A percentile compares a stretch with the other conserved stretches of the same genome.
Evolutionary conservation across 1,284 basidiomycete species (phyloP).

Genomic region (Puccinia novopanici): DNA sequence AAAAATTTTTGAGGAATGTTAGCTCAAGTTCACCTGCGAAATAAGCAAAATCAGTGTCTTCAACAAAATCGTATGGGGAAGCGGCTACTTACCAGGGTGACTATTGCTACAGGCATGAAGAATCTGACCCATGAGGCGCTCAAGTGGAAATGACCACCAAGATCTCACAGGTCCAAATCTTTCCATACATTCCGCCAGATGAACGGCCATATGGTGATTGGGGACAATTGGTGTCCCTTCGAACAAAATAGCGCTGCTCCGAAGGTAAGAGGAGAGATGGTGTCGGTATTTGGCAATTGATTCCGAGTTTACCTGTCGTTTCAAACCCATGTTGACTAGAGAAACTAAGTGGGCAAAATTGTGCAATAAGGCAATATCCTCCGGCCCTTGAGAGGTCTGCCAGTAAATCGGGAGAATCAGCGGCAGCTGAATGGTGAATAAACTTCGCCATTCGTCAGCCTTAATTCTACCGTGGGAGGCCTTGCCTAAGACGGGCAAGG

Average conservation of each 20-base stretch:
- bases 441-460: conserved; percentile 50
- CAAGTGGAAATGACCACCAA: conserved; percentile 33
- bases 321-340: conserved; percentile 24
- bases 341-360: conserved; percentile 30
- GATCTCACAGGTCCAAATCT: conserved; percentile 13
- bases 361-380: background rate
- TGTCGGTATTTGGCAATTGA: background rate
- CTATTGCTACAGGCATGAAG: conserved; percentile 21
- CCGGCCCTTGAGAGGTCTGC: background rate
- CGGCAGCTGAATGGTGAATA: conserved; percentile 23
- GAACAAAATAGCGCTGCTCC: background rate
- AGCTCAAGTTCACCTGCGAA: conserved; percentile 6
- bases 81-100: background rate
- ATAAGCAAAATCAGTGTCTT: background rate
- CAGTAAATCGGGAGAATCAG: background rate
- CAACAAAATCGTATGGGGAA: background rate
- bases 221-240: background rate
- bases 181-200: conserved; percentile 32
- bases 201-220: conserved; percentile 41
- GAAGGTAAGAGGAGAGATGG: background rate
- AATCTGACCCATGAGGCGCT: conserved; percentile 37
- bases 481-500: background rate
- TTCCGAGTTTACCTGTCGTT: background rate
- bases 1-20: background rate
- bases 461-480: background rate